Base-by-base conservation (phyloP, 352 stramenopile genomes). In the Globisporangium barbulae region DNA sequence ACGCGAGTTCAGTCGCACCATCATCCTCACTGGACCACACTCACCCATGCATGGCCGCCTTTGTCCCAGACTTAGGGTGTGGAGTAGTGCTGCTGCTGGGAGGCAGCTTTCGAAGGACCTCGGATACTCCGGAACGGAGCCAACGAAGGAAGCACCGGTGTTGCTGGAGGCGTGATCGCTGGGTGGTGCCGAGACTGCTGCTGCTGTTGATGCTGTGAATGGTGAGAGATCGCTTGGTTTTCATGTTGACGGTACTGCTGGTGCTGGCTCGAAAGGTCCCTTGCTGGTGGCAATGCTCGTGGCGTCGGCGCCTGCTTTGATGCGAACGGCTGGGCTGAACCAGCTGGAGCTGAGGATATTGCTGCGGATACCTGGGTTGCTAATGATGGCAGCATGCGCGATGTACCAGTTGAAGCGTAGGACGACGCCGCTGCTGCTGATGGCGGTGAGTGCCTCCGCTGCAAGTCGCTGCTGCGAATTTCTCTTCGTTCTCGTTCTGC, bases 81-180 rank as follows among this genome's bases (percentile, higher is more conserved):
- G 13, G 17, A 45, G 33, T 41, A 33, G 33, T 41, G 35, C 15
- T 53, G 31, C 50, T 57, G 15, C n/a, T 37, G 15, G 10, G 41
- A 31, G 21, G 50, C 12, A 12, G 17, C 13, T 31, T 25, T 39
- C 13, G 42, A 47, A 7, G 42, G 30, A 2, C 33, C 48, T 5
- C 59, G 53, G 6, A 44, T 3, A 30, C 17, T n/a, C 6, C 55
- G 53, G 6, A 64, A 37, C 37, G 60, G 60, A 39, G 52, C 42
- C 25, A 70, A 35, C 44, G 64, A 67, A 45, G 65, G 61, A 5
- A 71, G 53, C 21, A 47, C 35, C 3, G 44, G 49, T 7, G 44
- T 6, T 33, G 59, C 30, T 50, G 65, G n/a, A 56, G 33, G n/a
- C 13, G 44, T 31, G 30, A 7, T 21, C 25, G 49, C 42, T 31